Evolutionary conservation across 805 yeast species (phyloP).

Genomic region (Kodamaea neixiangensis): DNA sequence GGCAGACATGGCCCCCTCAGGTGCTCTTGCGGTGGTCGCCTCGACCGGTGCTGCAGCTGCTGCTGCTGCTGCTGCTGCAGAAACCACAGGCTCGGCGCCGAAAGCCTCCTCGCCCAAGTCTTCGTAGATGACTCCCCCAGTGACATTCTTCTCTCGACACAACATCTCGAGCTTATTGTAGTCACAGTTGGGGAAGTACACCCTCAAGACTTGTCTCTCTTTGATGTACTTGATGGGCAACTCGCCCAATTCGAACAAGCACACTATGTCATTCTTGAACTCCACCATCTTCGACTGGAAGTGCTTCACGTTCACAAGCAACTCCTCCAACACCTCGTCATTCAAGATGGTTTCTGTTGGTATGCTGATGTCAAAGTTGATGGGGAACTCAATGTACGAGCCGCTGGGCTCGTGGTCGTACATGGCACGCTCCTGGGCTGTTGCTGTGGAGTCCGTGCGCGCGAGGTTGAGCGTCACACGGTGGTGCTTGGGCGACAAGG

Average conservation of each 20-base stretch:
- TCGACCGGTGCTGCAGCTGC: background rate
- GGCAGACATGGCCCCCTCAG: background rate
- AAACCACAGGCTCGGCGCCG: slow-evolving; percentile 15
- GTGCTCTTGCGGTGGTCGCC: slow-evolving; percentile 2
- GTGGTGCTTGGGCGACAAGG: slow-evolving; percentile 28
- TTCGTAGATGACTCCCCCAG: slow-evolving; percentile 56
- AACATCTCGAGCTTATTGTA: slow-evolving; percentile 54
- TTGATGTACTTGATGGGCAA: slow-evolving; percentile 56
- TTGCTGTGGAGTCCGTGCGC: slow-evolving; percentile 21
- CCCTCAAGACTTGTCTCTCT: slow-evolving; percentile 44
- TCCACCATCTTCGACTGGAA: slow-evolving; percentile 45
- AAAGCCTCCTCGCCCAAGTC: slow-evolving; percentile 16
- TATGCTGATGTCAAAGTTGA: slow-evolving; percentile 28
- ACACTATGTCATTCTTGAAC: slow-evolving; percentile 44
- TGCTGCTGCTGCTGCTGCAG: background rate
- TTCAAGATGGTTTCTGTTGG: slow-evolving; percentile 36
- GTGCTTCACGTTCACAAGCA: slow-evolving; percentile 57
- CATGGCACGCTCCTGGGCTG: slow-evolving; percentile 17
- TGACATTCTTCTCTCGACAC: slow-evolving; percentile 59
- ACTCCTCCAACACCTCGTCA: slow-evolving; percentile 43
- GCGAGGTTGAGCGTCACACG: slow-evolving; percentile 22
- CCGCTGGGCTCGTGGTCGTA: slow-evolving; percentile 19
- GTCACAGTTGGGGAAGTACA: slow-evolving; percentile 75
- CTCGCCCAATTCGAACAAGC: slow-evolving; percentile 61
- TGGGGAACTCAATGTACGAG: slow-evolving; percentile 38